Evolutionary conservation across 768 basidiomycete genomes (phyloP).

Genomic region (Solioccasus polychromus): DNA sequence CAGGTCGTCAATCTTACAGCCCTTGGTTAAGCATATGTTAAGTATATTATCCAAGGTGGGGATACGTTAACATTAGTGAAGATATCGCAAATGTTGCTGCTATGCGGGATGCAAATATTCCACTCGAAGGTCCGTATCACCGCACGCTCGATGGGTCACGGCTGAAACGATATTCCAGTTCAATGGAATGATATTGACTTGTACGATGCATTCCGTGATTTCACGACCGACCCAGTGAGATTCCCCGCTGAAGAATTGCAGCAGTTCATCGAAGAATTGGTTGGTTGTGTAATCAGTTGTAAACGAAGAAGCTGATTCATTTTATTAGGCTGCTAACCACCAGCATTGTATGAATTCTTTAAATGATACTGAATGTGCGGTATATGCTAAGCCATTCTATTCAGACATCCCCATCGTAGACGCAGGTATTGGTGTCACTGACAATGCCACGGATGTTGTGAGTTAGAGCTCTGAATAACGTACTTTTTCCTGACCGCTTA

Average conservation of each 20-base stretch:
- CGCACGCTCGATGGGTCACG: not conserved
- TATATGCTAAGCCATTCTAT: not conserved
- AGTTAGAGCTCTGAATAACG: constrained; percentile 20
- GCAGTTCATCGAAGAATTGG: constrained; percentile 54
- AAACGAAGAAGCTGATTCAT: constrained; percentile 1
- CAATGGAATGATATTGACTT: constrained; percentile 82
- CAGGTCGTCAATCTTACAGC: no score
- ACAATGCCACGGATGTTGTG: constrained; percentile 62
- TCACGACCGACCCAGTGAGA: constrained; percentile 62
- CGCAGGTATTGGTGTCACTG: constrained; percentile 53
- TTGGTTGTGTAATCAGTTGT: constrained; percentile 32
- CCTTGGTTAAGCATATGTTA: no score
- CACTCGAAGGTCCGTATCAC: constrained; percentile 59
- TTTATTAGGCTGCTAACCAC: constrained; percentile 22
- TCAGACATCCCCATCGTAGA: constrained; percentile 71
- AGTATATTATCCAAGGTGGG: constrained; percentile 42
- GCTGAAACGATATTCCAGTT: constrained; percentile 34
- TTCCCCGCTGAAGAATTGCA: constrained; percentile 56
- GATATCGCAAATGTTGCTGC: constrained; percentile 50
- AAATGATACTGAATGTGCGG: not conserved
- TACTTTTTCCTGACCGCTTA: not conserved
- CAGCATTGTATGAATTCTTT: constrained; percentile 26
- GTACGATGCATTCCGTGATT: constrained; percentile 66
- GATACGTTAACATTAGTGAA: constrained; percentile 51
- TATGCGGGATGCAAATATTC: constrained; percentile 68